Evolutionary conservation across 768 basidiomycete genomes (phyloP).

Genomic region (Naganishia onofrii): DNA sequence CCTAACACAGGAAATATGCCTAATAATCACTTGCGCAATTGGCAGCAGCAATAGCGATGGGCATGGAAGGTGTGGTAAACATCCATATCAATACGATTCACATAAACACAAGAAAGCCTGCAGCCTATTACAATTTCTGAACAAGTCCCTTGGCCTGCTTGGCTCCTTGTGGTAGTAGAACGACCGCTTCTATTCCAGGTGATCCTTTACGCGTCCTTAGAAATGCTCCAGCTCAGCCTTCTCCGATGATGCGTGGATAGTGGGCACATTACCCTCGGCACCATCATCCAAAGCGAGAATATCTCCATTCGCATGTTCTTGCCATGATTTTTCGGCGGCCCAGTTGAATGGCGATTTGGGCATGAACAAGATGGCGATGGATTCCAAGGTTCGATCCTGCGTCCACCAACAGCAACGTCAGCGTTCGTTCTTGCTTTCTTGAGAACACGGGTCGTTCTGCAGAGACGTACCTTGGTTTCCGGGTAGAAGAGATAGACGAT

Average conservation of each 20-base stretch:
- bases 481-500: constrained; percentile 53
- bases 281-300: constrained; percentile 16
- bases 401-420: constrained; percentile 2
- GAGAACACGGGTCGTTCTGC: background rate
- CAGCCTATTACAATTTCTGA: constrained; percentile 4
- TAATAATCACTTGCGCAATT: background rate
- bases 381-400: constrained; percentile 31
- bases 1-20: no score
- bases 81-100: background rate
- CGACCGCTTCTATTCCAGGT: no score
- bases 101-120: background rate
- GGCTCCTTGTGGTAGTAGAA: no score
- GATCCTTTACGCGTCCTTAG: background rate
- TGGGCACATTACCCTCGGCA: background rate
- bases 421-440: background rate
- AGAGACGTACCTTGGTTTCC: constrained; percentile 33
- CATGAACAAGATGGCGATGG: constrained; percentile 32
- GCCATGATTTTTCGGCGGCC: constrained; percentile 31
- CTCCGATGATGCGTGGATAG: background rate
- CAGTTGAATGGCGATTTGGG: constrained; percentile 30
- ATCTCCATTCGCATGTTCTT: constrained; percentile 25
- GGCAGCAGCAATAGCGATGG: background rate
- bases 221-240: constrained; percentile 5
- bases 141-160: no score
- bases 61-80: background rate